Evolutionary conservation across 2,329 filamentous ascomycete species (phyloP), one percentile per base, ranked within the genome.

Genomic region (Rhinocladiella similis): DNA sequence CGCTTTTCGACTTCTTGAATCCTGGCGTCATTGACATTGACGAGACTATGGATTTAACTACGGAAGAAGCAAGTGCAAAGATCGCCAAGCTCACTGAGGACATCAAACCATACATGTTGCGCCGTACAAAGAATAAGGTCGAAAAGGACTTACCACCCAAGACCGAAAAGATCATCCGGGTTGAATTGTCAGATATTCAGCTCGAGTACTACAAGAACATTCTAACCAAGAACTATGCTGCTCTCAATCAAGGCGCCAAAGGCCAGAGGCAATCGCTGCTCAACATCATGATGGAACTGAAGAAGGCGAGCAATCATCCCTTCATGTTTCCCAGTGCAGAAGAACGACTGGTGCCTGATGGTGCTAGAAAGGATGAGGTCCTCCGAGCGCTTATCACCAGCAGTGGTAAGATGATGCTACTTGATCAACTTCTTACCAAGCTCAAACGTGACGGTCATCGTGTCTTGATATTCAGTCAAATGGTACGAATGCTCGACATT

Each of bases 201-300:
- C 80, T 97, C 9, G 93, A 99, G 63, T 97, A 97, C 73, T 99
- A 99, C 79, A 97, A 97, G 76, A 97, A 97, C 69, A 97, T 99
- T 57, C 80, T 99, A 20, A 97, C 94, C 0, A 87, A 93, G 67
- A 99, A 99, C 70, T 99, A 99, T 68, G 86, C 91, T 27, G 94
- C 93, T 2, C 81, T 99, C 29, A 96, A 95, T 66, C 90, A 96
- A 68, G 93, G 91, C 45, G 87, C 88, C 43, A 90, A 85, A 59
- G 94, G 93, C 5, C 90, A 95, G 72, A 97, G 96, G 73, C 93
- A 96, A 64, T 97, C 93, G 0, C 77, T 99, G 13, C 78, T 99
- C 62, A 99, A 99, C 73, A 94, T 99, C 71, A 97, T 99, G 85
- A 99, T 99, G 94, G 94, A 99, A 73, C 75, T 99, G 68, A 99